phyloP scores from a whole-genome alignment of 1,284 basidiomycete species.

The Wallemia hederae region DNA sequence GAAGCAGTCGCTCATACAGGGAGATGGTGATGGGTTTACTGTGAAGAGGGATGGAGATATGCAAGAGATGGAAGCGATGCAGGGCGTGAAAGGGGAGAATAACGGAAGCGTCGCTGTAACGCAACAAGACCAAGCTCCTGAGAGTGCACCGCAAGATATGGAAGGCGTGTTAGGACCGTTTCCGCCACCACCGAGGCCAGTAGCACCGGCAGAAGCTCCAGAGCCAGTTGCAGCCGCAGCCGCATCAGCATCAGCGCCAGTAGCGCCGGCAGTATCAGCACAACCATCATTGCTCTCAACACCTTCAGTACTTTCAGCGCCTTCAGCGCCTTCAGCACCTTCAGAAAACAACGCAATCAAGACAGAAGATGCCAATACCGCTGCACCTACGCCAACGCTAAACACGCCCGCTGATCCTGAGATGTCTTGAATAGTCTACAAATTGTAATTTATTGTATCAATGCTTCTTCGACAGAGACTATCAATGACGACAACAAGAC shows the following conservation, averaged over 20 bases:
- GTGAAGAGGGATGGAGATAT: background rate
- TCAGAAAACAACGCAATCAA: no score
- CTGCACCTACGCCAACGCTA: background rate
- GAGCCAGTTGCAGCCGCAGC: background rate
- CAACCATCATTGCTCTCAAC: no score
- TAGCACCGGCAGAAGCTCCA: background rate
- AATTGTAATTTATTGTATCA: background rate
- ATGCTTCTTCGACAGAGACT: background rate
- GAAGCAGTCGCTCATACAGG: no score
- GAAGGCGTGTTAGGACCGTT: background rate
- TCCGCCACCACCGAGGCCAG: background rate
- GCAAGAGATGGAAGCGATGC: background rate
- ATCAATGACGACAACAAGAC: slow-evolving; percentile 21
- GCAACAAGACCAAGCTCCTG: background rate
- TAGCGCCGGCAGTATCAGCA: no score
- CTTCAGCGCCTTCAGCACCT: no score
- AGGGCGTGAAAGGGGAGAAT: no score
- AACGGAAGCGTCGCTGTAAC: no score
- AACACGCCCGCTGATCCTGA: background rate
- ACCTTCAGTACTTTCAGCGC: no score
- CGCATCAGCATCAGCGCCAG: no score
- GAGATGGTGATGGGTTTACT: no score
- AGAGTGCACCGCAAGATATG: background rate
- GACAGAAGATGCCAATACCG: no score
- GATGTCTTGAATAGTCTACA: background rate